A percentile compares a stretch with the other conserved stretches of the same genome.
Conservation (phyloP, 2,329 filamentous ascomycete genomes). For the Coniochaeta ligniaria region DNA sequence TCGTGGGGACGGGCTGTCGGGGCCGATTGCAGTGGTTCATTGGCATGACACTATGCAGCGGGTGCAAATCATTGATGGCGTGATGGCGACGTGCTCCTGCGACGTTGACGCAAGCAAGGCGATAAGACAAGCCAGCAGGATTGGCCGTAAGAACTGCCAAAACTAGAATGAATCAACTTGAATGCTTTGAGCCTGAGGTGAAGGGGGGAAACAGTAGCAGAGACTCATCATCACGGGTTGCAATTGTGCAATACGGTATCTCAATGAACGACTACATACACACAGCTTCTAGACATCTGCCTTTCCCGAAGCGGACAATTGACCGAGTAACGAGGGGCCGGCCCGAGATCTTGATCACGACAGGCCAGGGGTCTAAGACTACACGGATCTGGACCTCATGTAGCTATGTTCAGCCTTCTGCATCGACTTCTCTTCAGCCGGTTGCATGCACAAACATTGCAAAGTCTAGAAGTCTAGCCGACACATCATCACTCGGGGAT, state of each 20-base stretch:
- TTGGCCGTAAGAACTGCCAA: not conserved
- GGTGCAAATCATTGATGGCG: not conserved
- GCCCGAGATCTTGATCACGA: not conserved
- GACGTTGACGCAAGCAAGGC: not conserved
- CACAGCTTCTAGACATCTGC: too few species aligned
- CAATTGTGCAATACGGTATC: conserved; percentile 2
- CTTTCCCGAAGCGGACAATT: not conserved
- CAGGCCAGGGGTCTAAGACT: not conserved
- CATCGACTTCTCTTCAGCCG: not conserved
- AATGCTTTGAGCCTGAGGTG: not conserved
- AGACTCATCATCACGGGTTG: not conserved
- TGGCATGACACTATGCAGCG: not conserved
- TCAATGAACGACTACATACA: too few species aligned
- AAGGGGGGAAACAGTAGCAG: not conserved
- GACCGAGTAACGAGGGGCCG: not conserved
- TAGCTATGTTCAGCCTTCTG: not conserved
- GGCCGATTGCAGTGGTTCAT: not conserved
- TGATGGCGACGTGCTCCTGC: not conserved
- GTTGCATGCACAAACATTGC: not conserved
- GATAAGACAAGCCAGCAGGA: not conserved
- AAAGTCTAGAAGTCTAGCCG: too few species aligned
- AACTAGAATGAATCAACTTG: not conserved
- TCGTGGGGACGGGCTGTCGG: not conserved
- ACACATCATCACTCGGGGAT: too few species aligned
- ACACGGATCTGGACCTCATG: not conserved